Base-by-base conservation (phyloP, 805 yeast species). In the Nakazawaea anatomiae region DNA sequence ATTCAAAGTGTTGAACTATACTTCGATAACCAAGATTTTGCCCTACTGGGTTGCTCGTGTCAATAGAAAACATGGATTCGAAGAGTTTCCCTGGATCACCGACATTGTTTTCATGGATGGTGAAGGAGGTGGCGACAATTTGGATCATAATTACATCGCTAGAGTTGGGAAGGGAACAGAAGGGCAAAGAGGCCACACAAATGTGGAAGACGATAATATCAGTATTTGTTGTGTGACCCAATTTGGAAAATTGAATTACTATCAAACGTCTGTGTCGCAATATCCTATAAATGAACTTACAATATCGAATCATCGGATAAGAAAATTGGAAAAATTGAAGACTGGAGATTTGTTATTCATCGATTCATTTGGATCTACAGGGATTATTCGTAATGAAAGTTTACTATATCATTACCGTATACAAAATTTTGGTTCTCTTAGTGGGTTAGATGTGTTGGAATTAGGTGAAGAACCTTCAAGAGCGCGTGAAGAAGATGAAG, bases 61-160 rank as follows among this genome's bases (percentile, higher is more conserved):
- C 6, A 27, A 42, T 32, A 39, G 46, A 39, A 49, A 48, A 55
- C 14, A 39, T 11, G 43, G 32, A 29, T 44, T 42, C 12, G 60
- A 58, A 5, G 63, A 61, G 5, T 62, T 63, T 48, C 53, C 59
- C 3, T 63, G 67, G 67, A 52, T 61, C 34, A 60, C 61, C 31
- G 63, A 59, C 27, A 64, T 60, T 5, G 50, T 54, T 2, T 52
- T 58, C 18, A 11, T 60, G 4, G 53, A 52, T 29, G 39, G 55
- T 12, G 45, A 46, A 4, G 25, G 39, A 28, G 35, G 12, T 9
- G 36, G 36, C 12, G 36, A 10, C 12, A 12, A 34, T 18, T 18
- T 18, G 25, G 25, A 18, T 18, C 25, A 18, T 18, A 18, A 18
- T 3, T 18, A 18, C 25, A 18, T 18, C 25, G 25, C 3, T 18